Base-by-base conservation (phyloP, 257 asterid species). In the Linderniella brevidens region DNA sequence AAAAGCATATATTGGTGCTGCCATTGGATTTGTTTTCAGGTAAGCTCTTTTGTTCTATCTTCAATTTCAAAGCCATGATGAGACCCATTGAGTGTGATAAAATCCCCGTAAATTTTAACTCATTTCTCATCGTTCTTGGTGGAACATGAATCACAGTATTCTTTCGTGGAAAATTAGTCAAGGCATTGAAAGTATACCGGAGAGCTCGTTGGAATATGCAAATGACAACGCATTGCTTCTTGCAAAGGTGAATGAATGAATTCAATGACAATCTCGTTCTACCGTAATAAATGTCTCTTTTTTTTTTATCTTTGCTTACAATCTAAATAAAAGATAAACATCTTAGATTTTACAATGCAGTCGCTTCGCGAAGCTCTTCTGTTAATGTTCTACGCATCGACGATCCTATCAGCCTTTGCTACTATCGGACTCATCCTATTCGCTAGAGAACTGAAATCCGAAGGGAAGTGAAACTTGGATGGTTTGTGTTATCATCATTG, bases 181-280 rank as follows among this genome's bases (percentile, higher is more conserved):
- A 68, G 93, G 94, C 69, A 59, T 88, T 50, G 71, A 73, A 60
- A 73, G 79, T 53, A 61, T 57, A 60, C 82, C 82, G 3, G 93
- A 78, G 71, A 84, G 82, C 72, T 76, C 96, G 13, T 49, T 88
- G 65, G 82, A 78, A 60, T 88, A 78, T 54, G 94, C 98, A 55
- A 88, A 78, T 60, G 95, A 80, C 48, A 84, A 84, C 17, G 98
- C 96, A 14, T 61, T 80, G 55, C 72, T 68, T 64, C 94, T 84
- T 32, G 92, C 87, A 1, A 83, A 80, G 95, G 95, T 86, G 57
- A 50, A 46, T 49, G 13, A 58, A 43, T 11, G 15, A 39, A 44
- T 32, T n/a, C n/a, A n/a, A n/a, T n/a, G n/a, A 25, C 50, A 57
- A 1, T 15, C 44, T 13, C 18, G 1, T 41, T 56, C 46, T 40